Base-by-base conservation (phyloP, 768 basidiomycete species). In the Trametopsis cervina region DNA sequence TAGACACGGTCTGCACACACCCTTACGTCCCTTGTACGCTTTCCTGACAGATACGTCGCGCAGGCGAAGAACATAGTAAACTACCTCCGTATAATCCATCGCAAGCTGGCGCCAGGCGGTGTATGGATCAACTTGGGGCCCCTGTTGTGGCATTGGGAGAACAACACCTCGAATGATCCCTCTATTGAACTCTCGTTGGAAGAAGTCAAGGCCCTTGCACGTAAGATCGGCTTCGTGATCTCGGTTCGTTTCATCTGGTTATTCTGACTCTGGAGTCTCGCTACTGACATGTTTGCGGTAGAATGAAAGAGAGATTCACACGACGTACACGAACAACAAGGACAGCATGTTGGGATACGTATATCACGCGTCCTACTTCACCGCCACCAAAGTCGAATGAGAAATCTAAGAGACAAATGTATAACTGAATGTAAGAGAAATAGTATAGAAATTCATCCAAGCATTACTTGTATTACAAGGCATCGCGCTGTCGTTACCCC, bases 81-180 rank as follows among this genome's bases (percentile, higher is more conserved):
- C 50, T 97, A 94, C 61, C 75, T 97, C 12, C 80, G 85, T n/a
- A 80, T 88, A 43, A 85, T 97, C 40, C 83, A 92, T 66, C 71
- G 72, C 1, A 81, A 95, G 22, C 74, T 99, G 11, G 81, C 82
- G 5, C 86, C 84, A 0, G 90, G 85, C 18, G 95, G 94, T 0
- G 75, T 92, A 4, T 96, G 92, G 92, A 83, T 96, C 53, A 97
- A 97, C 60, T 68, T 92, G 7, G 93, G 94, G 2, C 95, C 95
- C 0, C 68, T 95, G 1, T 67, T 97, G n/a, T 98, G 95, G 94
- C 95, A 98, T 62, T 97, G 83, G 65, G 94, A 97, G 60, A 94
- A 95, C 65, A 92, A 89, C 60, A 73, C 63, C 46, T 78, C 80
- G 36, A 80, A 81, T 53, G 90, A 95, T 54, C 75, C 81, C 0